Base-by-base conservation (phyloP, 768 basidiomycete species). In the Symmetrospora coprosmae region DNA sequence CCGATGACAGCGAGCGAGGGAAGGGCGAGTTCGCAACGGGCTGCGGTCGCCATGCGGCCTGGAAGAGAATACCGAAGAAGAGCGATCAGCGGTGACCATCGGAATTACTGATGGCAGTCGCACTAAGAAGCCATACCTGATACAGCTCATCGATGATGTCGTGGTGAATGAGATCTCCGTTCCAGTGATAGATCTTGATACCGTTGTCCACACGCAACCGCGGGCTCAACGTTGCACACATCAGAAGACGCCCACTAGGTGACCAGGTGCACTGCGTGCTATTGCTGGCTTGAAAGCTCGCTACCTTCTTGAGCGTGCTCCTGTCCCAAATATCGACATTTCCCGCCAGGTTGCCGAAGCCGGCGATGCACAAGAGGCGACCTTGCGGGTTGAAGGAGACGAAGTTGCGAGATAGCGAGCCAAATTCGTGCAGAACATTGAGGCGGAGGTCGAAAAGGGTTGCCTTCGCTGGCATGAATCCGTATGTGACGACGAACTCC, bases 201-300 rank as follows among this genome's bases (percentile, higher is more conserved):
- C 91, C 90, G 67, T 97, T 97, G 75, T 99, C 94, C 61, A 99
- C 94, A 37, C 94, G 82, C 48, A 97, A 75, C 23, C 94, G 81
- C 0, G 94, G 94, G 17, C 86, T 90, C n/a, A 97, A 80, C 0
- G 89, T 96, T 2, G 91, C 89, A 7, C 92, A 96, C 66, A 99
- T 77, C 25, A 99, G 79, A 76, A 84, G 91, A 40, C 85, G 81
- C 13, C 92, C 94, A 63, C 89, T 87, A 0, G 89, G 85, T 14
- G 86, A 87, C 91, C 92, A 99, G 70, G 89, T 87, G 72, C 91
- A 96, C 69, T 84, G 78, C 0, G 87, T 89, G 0, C 92, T 88
- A 71, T 96, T 96, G 1, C 90, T 84, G 0, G 91, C 92, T 60
- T 88, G 86, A 67, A 88, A 86, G 35, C 73, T 75, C 39, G 82